Evolutionary conservation across 176 grass and related monocot genomes (phyloP), one percentile per base, ranked within the genome.

Genomic region (Phyllostachys edulis): DNA sequence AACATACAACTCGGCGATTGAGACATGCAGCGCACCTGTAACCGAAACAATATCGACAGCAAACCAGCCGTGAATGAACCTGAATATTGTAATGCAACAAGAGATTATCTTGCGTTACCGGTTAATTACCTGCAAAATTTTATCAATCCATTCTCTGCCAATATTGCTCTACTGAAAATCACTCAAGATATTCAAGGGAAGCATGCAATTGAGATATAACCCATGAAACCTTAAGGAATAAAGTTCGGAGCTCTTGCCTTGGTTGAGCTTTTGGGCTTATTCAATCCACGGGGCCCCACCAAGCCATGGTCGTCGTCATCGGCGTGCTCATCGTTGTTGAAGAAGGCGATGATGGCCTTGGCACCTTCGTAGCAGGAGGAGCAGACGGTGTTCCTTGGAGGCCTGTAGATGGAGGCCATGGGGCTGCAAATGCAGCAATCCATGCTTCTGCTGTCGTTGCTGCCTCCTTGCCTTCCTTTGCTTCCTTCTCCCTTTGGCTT

Each of bases 361-460:
- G 92, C 87, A n/a, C 90, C 95, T 26, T 94, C 87, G 11, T 91
- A 88, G 89, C 95, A 97, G 18, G 86, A 80, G 42, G 81, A 50
- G 32, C 95, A 97, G 67, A 97, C 77, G 84, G 78, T 20, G 75
- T 94, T 98, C 76, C 96, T 93, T 0, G 96, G 93, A 71, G 83
- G 96, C 75, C 89, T 95, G 84, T 93, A 98, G 37, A 89, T 36
- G 56, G 77, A 73, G 1, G 80, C 89, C 85, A 92, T 78, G 63
- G 93, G 93, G 64, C 96, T 91, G 73, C 96, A 98, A 59, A 98
- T 89, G 91, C 96, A 98, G 79, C 96, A 98, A 73, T 98, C 96
- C 93, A 98, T 98, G 79, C 6, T 27, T 69, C n/a, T 32, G 4
- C 42, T 9, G 17, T 20, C 51, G 51, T 20, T 17, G 51, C 51